A percentile compares a stretch with the other conserved stretches of the same genome.
These are phyloP conservation scores for Syncephalastrum monosporum DNA, from an alignment of 371 early-diverging fungal species.

Conservation along the genomic window DNA sequence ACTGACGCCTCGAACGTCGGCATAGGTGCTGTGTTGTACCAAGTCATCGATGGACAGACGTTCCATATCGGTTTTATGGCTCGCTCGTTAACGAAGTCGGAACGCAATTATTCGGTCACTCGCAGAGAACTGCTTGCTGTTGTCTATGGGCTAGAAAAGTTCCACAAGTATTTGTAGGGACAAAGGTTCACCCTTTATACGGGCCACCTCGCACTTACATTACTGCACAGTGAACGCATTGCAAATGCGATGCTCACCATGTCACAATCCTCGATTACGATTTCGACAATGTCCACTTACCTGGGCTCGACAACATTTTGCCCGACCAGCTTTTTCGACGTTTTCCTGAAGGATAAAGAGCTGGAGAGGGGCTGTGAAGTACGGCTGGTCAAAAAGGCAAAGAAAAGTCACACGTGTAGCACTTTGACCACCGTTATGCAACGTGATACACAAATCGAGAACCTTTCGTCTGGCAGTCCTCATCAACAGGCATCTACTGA, in stretches of 20 bases:
- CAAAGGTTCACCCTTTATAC: constrained; percentile 16
- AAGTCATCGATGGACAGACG: constrained; percentile 9
- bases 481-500: no score
- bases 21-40: constrained; percentile 33
- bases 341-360: constrained; percentile 6
- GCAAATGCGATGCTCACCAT: constrained; percentile 22
- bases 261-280: constrained; percentile 19
- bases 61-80: constrained; percentile 21
- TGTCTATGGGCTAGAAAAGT: constrained; percentile 12
- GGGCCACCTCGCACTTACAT: constrained; percentile 17
- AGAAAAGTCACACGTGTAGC: no score
- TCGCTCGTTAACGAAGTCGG: constrained; percentile 16
- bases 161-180: constrained; percentile 25
- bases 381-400: no score
- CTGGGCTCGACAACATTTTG: constrained; percentile 20
- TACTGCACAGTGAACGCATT: constrained; percentile 20
- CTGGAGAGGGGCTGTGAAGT: constrained; percentile 25
- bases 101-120: constrained; percentile 28
- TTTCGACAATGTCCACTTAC: constrained; percentile 21
- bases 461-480: no score
- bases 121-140: constrained; percentile 19
- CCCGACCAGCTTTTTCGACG: constrained; percentile 19
- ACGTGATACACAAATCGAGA: background rate
- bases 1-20: constrained; percentile 42
- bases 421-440: background rate